Percentiles rank a stretch among this genome's conserved stretches.
Evolutionary conservation across 176 grass and related monocot species (phyloP).

Genomic region (Oryza longistaminata): DNA sequence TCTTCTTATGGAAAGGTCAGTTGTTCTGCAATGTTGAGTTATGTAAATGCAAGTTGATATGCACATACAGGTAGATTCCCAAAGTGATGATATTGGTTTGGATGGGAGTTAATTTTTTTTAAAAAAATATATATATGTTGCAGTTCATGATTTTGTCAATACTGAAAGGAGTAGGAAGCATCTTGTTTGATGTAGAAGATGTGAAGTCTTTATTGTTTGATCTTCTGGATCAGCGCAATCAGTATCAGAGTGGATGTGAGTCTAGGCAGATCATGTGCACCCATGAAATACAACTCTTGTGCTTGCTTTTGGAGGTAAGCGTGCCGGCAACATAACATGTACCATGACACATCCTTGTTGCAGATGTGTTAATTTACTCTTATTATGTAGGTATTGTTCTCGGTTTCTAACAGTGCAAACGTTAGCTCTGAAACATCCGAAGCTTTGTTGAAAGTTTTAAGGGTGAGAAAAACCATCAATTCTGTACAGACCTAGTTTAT

Average conservation of each 20-base stretch:
- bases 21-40: slow-evolving; percentile 27
- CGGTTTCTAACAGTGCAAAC: slow-evolving; percentile 36
- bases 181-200: slow-evolving; percentile 62
- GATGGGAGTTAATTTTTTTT: slow-evolving; percentile 13
- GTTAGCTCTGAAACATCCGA: slow-evolving; percentile 46
- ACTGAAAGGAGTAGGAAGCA: slow-evolving; percentile 83
- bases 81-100: background rate
- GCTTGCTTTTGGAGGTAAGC: slow-evolving; percentile 92
- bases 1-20: slow-evolving; percentile 84
- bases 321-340: background rate
- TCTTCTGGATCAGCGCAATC: slow-evolving; percentile 55
- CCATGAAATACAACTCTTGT: slow-evolving; percentile 69
- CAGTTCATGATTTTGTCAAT: slow-evolving; percentile 78
- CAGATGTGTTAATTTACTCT: slow-evolving; percentile 11
- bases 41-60: slow-evolving; percentile 18
- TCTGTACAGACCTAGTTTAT: slow-evolving; percentile 32
- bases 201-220: slow-evolving; percentile 61
- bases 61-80: background rate
- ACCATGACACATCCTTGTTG: slow-evolving; percentile 20
- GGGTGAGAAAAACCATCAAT: slow-evolving; percentile 54
- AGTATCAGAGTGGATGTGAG: slow-evolving; percentile 37
- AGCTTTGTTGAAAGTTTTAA: slow-evolving; percentile 61
- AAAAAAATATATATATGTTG: background rate
- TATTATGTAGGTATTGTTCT: slow-evolving; percentile 55
- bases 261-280: slow-evolving; percentile 47